phyloP scores from a whole-genome alignment of 108 stramenopile genomes.

The Cyclotella baltica region DNA sequence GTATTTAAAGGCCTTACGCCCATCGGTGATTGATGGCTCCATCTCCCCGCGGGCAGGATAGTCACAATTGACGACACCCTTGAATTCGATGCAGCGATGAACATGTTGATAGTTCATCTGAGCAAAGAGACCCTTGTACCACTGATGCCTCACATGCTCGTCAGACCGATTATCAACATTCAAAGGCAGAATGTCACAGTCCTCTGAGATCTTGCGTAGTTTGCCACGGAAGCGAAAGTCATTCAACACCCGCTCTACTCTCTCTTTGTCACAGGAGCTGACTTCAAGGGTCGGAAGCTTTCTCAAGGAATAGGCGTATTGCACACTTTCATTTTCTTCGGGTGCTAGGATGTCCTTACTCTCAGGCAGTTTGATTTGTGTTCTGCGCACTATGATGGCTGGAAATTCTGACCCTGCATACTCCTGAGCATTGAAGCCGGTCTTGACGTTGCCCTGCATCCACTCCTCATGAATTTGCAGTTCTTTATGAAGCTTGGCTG shows the following conservation, averaged over 20 bases:
- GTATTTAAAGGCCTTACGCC: background rate
- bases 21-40: background rate
- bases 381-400: background rate
- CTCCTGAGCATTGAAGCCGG: slow-evolving; percentile 2
- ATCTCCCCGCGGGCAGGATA: background rate
- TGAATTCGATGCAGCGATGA: background rate
- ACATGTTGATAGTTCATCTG: slow-evolving; percentile 9
- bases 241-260: background rate
- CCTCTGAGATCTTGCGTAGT: background rate
- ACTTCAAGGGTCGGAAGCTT: background rate
- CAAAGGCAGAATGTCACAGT: background rate
- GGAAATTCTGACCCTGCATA: background rate
- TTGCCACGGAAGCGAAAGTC: slow-evolving; percentile 4
- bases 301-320: background rate
- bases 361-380: background rate
- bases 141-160: background rate
- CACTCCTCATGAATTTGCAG: background rate
- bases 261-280: background rate
- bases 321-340: background rate
- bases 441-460: slow-evolving; percentile 1
- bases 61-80: background rate
- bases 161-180: background rate
- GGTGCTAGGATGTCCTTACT: background rate
- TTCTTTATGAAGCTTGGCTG: background rate
- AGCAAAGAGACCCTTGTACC: background rate